Percentiles rank a stretch among this genome's conserved stretches.
phyloP scores from a whole-genome alignment of 495 filamentous ascomycete genomes.

The Corynascus novoguineensis region DNA sequence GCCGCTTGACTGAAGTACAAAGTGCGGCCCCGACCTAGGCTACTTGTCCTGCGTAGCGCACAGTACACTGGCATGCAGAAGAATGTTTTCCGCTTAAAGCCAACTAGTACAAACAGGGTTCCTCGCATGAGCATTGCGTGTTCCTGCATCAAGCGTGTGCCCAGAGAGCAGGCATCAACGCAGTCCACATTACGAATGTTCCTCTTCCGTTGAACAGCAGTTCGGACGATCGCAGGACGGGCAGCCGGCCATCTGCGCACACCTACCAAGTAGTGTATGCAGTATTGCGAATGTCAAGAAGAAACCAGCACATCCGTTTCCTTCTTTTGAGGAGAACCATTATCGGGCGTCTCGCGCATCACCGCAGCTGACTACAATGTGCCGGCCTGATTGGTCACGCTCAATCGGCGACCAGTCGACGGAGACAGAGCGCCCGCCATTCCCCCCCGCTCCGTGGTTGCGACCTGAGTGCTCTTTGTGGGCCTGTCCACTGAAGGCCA shows the following conservation, averaged over 20 bases:
- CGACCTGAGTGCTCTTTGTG: too few species aligned
- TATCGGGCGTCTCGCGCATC: background rate
- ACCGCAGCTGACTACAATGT: background rate
- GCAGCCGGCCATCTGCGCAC: background rate
- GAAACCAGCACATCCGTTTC: background rate
- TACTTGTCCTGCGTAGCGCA: too few species aligned
- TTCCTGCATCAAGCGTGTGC: slow-evolving; percentile 6
- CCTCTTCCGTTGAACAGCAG: slow-evolving; percentile 1
- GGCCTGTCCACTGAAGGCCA: slow-evolving; percentile 17
- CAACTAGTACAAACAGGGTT: background rate
- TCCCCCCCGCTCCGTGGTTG: too few species aligned
- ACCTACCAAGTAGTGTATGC: background rate
- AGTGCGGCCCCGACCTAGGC: too few species aligned
- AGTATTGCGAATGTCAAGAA: background rate
- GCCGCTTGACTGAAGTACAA: slow-evolving; percentile 11
- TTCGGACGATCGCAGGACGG: background rate
- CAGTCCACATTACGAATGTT: slow-evolving; percentile 4
- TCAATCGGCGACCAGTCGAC: too few species aligned
- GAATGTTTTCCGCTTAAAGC: too few species aligned
- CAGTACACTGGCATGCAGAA: too few species aligned
- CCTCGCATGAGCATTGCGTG: slow-evolving; percentile 2
- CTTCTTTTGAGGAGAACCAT: too few species aligned
- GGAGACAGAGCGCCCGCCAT: too few species aligned
- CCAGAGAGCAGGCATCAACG: slow-evolving; percentile 8
- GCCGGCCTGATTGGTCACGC: slow-evolving; percentile 1